Evolutionary conservation across 2,329 filamentous ascomycete genomes (phyloP).

Genomic region (Trichoderma sp.): DNA sequence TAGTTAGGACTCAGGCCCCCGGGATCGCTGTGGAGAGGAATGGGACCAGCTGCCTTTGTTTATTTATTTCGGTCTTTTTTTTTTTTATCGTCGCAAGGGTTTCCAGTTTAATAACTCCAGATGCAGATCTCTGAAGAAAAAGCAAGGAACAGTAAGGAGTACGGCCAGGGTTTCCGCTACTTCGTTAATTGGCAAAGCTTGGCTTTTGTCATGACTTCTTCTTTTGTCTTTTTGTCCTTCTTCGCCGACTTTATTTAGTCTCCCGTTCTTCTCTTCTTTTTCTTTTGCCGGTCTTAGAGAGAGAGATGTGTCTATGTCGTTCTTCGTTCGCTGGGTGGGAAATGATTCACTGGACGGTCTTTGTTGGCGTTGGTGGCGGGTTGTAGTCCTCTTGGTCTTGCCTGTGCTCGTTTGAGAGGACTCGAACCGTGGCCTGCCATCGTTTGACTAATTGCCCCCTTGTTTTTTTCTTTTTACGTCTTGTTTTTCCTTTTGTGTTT

Average conservation of each 20-base stretch:
- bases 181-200: slow-evolving; percentile 13
- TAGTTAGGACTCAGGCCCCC: background rate
- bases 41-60: slow-evolving; percentile 10
- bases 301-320: slow-evolving; percentile 18
- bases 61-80: slow-evolving; percentile 2
- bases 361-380: slow-evolving; percentile 19
- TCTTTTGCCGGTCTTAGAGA: slow-evolving; percentile 18
- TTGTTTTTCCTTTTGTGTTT: background rate
- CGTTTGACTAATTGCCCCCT: slow-evolving; percentile 11
- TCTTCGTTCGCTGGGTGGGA: slow-evolving; percentile 17
- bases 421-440: background rate
- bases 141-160: slow-evolving; percentile 20
- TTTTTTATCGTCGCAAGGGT: background rate
- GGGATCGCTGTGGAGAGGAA: background rate
- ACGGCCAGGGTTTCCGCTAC: slow-evolving; percentile 16
- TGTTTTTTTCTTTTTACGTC: background rate
- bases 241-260: background rate
- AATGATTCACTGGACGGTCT: slow-evolving; percentile 17
- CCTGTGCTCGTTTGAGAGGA: slow-evolving; percentile 12
- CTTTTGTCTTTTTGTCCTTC: background rate
- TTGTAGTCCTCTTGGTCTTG: slow-evolving; percentile 12
- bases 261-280: background rate
- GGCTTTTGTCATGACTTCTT: slow-evolving; percentile 5
- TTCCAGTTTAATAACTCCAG: slow-evolving; percentile 19
- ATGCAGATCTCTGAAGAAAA: slow-evolving; percentile 12